Percentiles rank a stretch among this genome's conserved stretches.
Conservation (phyloP, 1,284 basidiomycete species). For the Fereydounia khargensis region DNA sequence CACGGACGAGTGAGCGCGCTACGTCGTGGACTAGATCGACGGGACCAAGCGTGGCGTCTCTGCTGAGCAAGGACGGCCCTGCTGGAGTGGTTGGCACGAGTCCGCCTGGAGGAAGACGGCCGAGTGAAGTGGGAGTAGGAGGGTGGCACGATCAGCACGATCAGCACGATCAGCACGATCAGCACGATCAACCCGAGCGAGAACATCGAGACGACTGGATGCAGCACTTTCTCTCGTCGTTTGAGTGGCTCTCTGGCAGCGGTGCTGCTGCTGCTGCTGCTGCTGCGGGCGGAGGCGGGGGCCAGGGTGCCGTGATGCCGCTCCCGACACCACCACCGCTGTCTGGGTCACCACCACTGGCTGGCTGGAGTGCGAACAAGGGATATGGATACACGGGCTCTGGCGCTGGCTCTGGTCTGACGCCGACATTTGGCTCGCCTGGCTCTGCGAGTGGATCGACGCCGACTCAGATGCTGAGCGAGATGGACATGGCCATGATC, state of each 20-base stretch:
- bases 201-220: slow-evolving; percentile 36
- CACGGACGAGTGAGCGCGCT: neutral
- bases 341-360: neutral
- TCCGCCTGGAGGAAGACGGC: no score
- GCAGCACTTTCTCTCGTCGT: slow-evolving; percentile 31
- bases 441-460: slow-evolving; percentile 11
- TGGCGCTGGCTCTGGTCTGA: neutral
- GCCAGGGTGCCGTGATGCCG: neutral
- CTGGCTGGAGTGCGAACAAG: neutral
- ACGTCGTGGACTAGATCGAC: neutral
- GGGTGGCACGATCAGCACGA: no score
- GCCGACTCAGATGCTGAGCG: slow-evolving; percentile 28
- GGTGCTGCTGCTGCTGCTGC: no score
- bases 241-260: slow-evolving; percentile 35
- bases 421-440: slow-evolving; percentile 19
- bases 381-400: neutral
- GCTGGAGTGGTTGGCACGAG: no score
- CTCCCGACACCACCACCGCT: neutral
- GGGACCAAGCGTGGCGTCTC: no score
- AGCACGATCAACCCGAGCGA: no score
- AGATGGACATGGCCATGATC: slow-evolving; percentile 23
- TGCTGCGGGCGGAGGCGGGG: neutral
- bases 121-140: no score
- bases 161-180: no score
- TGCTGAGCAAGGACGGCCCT: no score